Base-by-base conservation (phyloP, 2,329 filamentous ascomycete species). In the Penicillium sp. region DNA sequence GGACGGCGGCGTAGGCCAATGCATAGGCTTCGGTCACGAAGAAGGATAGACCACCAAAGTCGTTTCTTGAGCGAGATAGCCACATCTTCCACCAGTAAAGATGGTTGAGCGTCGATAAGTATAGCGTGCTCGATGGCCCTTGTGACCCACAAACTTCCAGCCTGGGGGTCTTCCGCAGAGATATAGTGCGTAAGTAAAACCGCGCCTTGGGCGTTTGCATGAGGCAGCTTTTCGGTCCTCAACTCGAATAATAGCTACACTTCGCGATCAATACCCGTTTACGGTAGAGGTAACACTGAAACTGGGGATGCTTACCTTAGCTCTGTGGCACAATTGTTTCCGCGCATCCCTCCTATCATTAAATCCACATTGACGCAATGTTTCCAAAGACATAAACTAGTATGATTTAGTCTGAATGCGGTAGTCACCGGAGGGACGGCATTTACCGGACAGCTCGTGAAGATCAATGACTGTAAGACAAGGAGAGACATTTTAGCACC, bases 41-140 rank as follows among this genome's bases (percentile, higher is more conserved):
- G 66, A 35, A 79, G 66, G 51, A 76, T 77, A 50, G 75, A 76
- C 77, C 77, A 79, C 76, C 76, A 79, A 7, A 80, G 61, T 2
- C 76, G 67, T 60, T 78, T 79, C 29, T 74, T 68, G 6, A 69
- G 63, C 57, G 66, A 53, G 59, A 64, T 6, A 57, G 61, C 15
- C 59, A 69, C 56, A 63, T 69, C 55, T 15, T 59, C 57, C 2
- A 28, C 8, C 4, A 65, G 61, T 0, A 66, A 60, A 46, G 74
- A 74, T 28, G 71, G 70, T 38, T 75, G 70, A 1, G 70, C 72
- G 35, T 74, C 72, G n/a, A 72, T 70, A n/a, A 68, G 67, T 50
- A 72, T 74, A 1, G 76, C 75, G 46, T 76, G 74, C 56, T 77
- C 72, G 42, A 78, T 77, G 2, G 75, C 74, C 33, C 71, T 68